Conservation (phyloP, 768 basidiomycete species). For the Hericium erinaceus region DNA sequence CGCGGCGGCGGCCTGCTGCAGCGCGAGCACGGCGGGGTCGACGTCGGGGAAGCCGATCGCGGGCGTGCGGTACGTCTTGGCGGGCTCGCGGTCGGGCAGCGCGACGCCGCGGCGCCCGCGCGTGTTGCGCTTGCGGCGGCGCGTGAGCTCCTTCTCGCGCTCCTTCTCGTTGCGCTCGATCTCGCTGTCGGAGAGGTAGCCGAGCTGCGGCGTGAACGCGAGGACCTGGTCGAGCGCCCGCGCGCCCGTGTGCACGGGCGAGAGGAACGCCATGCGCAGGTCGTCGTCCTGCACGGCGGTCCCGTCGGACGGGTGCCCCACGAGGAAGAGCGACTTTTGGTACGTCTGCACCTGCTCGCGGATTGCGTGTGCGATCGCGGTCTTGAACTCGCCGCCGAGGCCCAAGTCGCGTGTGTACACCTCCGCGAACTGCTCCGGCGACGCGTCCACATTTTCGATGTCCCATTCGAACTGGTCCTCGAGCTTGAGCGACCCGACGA, state of each 20-base stretch:
- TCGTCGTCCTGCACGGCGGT: conserved; percentile 80
- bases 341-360: conserved; percentile 91
- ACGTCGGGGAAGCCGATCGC: conserved; percentile 78
- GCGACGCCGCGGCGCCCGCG: conserved; percentile 72
- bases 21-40: conserved; percentile 59
- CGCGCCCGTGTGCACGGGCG: conserved; percentile 61
- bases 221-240: conserved; percentile 72
- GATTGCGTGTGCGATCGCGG: conserved; percentile 91
- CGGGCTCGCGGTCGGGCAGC: conserved; percentile 87
- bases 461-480: conserved; percentile 99
- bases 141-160: conserved; percentile 85
- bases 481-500: conserved; percentile 85
- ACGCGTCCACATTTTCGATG: conserved; percentile 65
- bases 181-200: conserved; percentile 82
- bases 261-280: conserved; percentile 81
- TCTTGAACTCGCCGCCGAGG: conserved; percentile 89
- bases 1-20: conserved; percentile 53
- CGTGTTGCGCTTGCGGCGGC: conserved; percentile 77
- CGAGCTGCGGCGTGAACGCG: conserved; percentile 81
- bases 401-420: conserved; percentile 83
- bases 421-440: conserved; percentile 89
- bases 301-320: conserved; percentile 81
- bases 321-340: conserved; percentile 84
- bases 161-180: conserved; percentile 86
- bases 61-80: conserved; percentile 85